Evolutionary conservation across 306 rosid species (phyloP).

Genomic region (Trichosanthes cucumerina): DNA sequence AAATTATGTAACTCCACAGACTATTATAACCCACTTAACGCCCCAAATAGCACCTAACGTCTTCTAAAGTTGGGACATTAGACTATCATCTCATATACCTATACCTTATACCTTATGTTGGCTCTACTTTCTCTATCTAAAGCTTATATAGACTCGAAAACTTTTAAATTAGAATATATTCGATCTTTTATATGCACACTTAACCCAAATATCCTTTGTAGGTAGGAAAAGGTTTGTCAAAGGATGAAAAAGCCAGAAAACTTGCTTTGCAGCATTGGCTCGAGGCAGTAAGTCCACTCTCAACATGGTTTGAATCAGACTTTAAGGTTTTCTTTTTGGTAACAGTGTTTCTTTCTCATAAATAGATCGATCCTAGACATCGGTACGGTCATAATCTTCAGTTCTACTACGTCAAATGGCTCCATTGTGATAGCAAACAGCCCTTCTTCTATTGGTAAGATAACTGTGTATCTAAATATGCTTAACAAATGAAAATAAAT

Average conservation of each 20-base stretch:
- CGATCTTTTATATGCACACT: background rate
- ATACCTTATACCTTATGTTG: background rate
- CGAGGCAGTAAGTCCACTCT: slow-evolving; percentile 63
- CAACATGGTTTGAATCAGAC: slow-evolving; percentile 2
- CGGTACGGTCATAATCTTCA: slow-evolving; percentile 93
- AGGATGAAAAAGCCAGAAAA: slow-evolving; percentile 66
- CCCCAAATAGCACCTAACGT: too few relatives aligned
- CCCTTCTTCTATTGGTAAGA: slow-evolving; percentile 87
- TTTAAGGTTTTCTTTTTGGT: slow-evolving; percentile 4
- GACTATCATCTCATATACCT: background rate
- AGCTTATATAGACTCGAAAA: too few relatives aligned
- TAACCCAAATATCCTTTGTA: slow-evolving; percentile 11
- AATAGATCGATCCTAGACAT: slow-evolving; percentile 92
- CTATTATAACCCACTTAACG: too few relatives aligned
- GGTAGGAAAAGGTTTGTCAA: slow-evolving; percentile 87
- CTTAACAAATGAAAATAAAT: background rate
- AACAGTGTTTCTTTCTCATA: background rate
- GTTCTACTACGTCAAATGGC: slow-evolving; percentile 70
- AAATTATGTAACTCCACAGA: too few relatives aligned
- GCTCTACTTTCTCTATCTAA: too few relatives aligned
- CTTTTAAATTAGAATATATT: background rate
- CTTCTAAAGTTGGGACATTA: background rate
- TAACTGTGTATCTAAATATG: background rate
- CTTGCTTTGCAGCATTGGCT: slow-evolving; percentile 93
- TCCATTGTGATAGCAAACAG: slow-evolving; percentile 60